Evolutionary conservation across 257 asterid genomes (phyloP).

Genomic region (Solanum etuberosum): DNA sequence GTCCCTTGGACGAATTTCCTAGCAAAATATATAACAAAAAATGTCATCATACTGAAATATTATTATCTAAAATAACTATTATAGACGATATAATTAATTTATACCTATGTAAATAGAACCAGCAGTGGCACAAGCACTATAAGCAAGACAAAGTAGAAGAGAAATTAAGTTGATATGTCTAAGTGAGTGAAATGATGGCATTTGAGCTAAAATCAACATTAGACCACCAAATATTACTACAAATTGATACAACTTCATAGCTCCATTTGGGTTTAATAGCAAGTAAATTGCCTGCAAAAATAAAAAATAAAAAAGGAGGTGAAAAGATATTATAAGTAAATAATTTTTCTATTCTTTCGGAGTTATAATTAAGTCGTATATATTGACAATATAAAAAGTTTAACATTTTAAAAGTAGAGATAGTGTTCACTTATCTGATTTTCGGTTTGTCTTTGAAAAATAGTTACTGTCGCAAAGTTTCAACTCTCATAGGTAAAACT

Average conservation of each 20-base stretch:
- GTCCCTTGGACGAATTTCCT: conserved; percentile 75
- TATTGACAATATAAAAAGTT: neutral
- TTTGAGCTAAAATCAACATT: conserved; percentile 72
- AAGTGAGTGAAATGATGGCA: conserved; percentile 92
- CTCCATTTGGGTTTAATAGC: conserved; percentile 47
- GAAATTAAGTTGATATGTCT: conserved; percentile 85
- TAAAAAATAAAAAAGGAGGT: neutral
- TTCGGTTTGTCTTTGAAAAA: neutral
- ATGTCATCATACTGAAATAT: neutral
- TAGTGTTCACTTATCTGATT: neutral
- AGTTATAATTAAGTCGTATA: neutral
- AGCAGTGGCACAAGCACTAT: conserved; percentile 80
- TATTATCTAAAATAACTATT: neutral
- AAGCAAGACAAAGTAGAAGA: conserved; percentile 47
- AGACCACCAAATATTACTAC: conserved; percentile 68
- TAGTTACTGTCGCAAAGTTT: neutral
- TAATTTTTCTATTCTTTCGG: neutral
- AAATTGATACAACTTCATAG: conserved; percentile 51
- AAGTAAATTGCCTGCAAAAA: conserved; percentile 54
- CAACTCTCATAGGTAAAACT: neutral
- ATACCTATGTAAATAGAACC: conserved; percentile 77
- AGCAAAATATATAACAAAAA: neutral
- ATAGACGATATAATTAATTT: neutral
- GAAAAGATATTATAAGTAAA: neutral
- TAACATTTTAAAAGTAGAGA: neutral